Evolutionary conservation across 129 eudicot species (phyloP), one percentile per base, ranked within the genome.

Genomic region (Dittrichia graveolens): DNA sequence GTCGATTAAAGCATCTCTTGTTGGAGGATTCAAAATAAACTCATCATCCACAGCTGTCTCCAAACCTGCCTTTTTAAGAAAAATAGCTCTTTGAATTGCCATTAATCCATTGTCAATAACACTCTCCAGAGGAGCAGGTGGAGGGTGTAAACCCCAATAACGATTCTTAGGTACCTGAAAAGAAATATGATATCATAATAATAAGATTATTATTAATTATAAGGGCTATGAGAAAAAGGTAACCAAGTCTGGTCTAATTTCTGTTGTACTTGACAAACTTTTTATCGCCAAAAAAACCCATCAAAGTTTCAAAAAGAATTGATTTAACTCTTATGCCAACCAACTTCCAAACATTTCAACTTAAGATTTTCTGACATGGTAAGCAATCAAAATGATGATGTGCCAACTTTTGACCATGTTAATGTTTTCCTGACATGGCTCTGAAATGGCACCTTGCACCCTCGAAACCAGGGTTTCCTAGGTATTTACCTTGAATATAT

Each of bases 71-170:
- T 95, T 95, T 64, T 80, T 95, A 55, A 95, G 92, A 82, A 88
- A 90, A 38, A 72, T 79, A 74, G 99, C 97, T 85, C 89, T 83
- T 79, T 95, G 97, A 72, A 95, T 88, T 56, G 96, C 86, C 83
- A 83, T 79, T 69, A 95, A 77, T 37, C 99, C 99, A 73, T 88
- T 89, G 61, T 95, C 99, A 45, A 95, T 83, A 63, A 95, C 97
- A 75, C 82, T 87, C 82, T 95, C 99, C 16, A 95, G 82, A 61
- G 83, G 86, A 67, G 85, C 64, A 39, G 99, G 99, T 34, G 99
- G 99, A 69, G 99, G 99, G 72, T 90, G 99, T 83, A 95, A 81
- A 53, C 97, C 97, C 99, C 99, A 90, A 71, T 95, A 95, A 39
- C 97, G 86, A 47, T 90, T 90, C 73, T 96, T 86, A 47, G 97